Evolutionary conservation across 805 yeast genomes (phyloP), one percentile per base, ranked within the genome.

Genomic region (Myxozyma monticola): DNA sequence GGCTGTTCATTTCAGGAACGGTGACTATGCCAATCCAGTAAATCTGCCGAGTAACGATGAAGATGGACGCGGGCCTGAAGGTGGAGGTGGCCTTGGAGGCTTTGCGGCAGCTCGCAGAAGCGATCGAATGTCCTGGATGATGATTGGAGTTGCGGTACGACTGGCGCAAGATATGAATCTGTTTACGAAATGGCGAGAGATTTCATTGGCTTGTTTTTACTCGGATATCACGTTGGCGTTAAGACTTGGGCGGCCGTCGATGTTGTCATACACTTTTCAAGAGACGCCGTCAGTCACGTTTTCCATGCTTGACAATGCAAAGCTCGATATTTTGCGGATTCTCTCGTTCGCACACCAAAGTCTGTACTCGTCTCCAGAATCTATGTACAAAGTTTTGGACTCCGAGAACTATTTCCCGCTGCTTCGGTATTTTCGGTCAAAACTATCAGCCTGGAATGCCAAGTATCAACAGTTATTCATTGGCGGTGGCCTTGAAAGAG

Each of bases 81-180:
- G 63, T 15, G 78, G 71, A 10, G 79, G 79, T 30, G 76, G 77
- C 28, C 68, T 79, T 37, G 83, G 90, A 0, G 96, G 96, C 0
- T 69, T 87, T 38, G 87, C 88, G 26, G 95, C 96, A 1, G 81
- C 89, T 79, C 75, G 95, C 60, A 73, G 96, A 61, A 83, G 90
- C 55, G 90, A 88, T 65, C 75, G 96, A 34, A 85, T 88, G 89
- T 85, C 95, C 0, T 90, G 96, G 91, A 85, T 89, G 93, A 76
- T 88, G 53, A 82, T 88, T 41, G 96, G 97, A 1, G 81, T 87
- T 1, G 90, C 95, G 0, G 84, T 88, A 1, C 73, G 97, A 49
- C 69, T 90, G 36, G 93, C 96, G 2, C 95, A 88, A 64, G 93
- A 85, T 65, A 81, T 85, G 79, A 88, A 88, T 2, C 78, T 88